These are phyloP conservation scores for Rhodofomes roseus DNA, from an alignment of 1,284 basidiomycete species.

Conservation along the genomic window DNA sequence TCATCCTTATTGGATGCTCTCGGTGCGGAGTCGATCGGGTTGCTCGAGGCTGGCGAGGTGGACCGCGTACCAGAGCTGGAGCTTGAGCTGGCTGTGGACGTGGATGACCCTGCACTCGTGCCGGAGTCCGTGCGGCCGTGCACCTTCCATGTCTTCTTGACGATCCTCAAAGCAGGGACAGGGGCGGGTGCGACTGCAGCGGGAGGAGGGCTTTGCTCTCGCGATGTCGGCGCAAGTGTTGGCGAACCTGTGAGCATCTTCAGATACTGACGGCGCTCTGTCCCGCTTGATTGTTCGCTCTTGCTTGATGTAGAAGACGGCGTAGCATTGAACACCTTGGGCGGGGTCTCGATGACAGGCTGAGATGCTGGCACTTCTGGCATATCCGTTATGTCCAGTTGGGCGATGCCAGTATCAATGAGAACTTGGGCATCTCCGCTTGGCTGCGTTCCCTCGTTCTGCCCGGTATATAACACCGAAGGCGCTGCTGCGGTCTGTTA, in stretches of 20 bases:
- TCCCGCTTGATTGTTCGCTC: neutral
- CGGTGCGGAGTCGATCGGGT: neutral
- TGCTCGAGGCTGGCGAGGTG: constrained; percentile 2
- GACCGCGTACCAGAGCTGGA: neutral
- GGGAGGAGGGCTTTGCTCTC: neutral
- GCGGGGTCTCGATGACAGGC: neutral
- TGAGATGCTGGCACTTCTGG: neutral
- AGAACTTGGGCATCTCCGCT: neutral
- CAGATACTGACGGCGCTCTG: neutral
- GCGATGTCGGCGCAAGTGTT: neutral
- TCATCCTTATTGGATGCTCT: neutral
- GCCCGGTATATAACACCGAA: neutral
- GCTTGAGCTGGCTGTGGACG: constrained; percentile 10
- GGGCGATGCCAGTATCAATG: neutral
- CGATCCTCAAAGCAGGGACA: constrained; percentile 36
- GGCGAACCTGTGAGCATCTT: neutral
- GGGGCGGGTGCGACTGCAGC: constrained; percentile 2
- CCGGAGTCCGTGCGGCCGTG: constrained; percentile 14
- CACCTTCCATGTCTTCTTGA: constrained; percentile 36
- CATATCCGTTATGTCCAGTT: neutral
- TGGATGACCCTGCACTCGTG: constrained; percentile 4
- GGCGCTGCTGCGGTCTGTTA: neutral
- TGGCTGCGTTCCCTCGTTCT: neutral
- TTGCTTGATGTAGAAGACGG: neutral
- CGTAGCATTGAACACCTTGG: neutral